Conservation (phyloP, 1,139 yeast genomes). For the Pneumocystis oryctolagi region DNA sequence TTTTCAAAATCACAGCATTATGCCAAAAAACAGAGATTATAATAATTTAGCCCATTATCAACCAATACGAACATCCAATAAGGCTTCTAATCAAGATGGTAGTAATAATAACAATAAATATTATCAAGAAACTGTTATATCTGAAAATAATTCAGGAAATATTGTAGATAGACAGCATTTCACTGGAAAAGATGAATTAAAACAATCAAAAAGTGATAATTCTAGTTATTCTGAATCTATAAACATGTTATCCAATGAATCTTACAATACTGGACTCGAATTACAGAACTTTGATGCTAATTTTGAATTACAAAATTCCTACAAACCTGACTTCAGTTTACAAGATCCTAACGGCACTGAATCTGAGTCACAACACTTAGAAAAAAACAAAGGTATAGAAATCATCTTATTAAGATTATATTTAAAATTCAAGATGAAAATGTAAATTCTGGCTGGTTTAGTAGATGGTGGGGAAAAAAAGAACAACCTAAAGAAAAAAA, state of each 20-base stretch:
- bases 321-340: background rate
- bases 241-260: background rate
- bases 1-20: background rate
- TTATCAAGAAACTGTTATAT: background rate
- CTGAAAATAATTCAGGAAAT: background rate
- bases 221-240: background rate
- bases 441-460: conserved; percentile 33
- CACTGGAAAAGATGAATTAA: background rate
- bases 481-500: conserved; percentile 27
- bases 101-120: background rate
- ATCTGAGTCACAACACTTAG: background rate
- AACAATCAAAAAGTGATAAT: background rate
- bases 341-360: conserved; percentile 1
- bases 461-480: conserved; percentile 25
- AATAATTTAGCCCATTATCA: background rate
- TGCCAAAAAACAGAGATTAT: background rate
- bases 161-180: background rate
- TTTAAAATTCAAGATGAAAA: conserved; percentile 12
- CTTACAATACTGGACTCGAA: background rate
- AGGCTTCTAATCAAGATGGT: background rate
- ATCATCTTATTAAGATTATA: conserved; percentile 7
- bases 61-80: background rate
- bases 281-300: conserved; percentile 1
- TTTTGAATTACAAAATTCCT: background rate
- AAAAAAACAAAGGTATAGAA: conserved; percentile 5